These are phyloP conservation scores for Lichenothelia convexa DNA, from an alignment of 495 filamentous ascomycete species.

Conservation along the genomic window DNA sequence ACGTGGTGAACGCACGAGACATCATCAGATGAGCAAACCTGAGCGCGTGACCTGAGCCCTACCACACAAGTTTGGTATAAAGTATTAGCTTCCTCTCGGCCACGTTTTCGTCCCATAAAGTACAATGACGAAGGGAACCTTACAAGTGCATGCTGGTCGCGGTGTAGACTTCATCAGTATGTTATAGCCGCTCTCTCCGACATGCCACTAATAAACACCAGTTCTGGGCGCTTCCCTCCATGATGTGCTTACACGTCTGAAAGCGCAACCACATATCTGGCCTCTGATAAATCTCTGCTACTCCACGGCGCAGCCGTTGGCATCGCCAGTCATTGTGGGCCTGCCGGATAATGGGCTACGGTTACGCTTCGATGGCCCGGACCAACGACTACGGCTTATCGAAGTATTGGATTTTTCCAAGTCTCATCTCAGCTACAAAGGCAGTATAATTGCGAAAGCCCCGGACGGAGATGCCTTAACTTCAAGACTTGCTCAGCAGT, in stretches of 20 bases:
- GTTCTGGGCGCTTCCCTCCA: slow-evolving; percentile 80
- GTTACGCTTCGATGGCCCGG: slow-evolving; percentile 80
- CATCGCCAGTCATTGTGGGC: slow-evolving; percentile 48
- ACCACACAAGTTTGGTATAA: no score
- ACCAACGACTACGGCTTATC: slow-evolving; percentile 78
- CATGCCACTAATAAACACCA: slow-evolving; percentile 16
- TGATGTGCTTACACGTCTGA: slow-evolving; percentile 67
- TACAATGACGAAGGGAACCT: not conserved
- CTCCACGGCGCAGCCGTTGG: slow-evolving; percentile 48
- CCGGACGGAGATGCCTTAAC: slow-evolving; percentile 19
- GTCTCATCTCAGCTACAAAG: slow-evolving; percentile 63
- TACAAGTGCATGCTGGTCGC: slow-evolving; percentile 44
- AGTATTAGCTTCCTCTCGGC: not conserved
- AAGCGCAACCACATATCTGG: slow-evolving; percentile 63
- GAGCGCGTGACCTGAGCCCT: no score
- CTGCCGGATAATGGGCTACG: slow-evolving; percentile 75
- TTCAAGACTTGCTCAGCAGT: slow-evolving; percentile 16
- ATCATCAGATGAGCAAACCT: no score
- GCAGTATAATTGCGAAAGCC: slow-evolving; percentile 60
- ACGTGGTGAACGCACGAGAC: no score
- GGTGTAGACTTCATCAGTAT: slow-evolving; percentile 64
- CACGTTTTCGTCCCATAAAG: not conserved
- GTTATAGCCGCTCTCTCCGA: slow-evolving; percentile 7
- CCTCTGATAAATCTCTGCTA: slow-evolving; percentile 69
- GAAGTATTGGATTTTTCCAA: slow-evolving; percentile 87